These are phyloP conservation scores for Penicillium turbatum DNA, from an alignment of 495 filamentous ascomycete genomes.

Conservation along the genomic window DNA sequence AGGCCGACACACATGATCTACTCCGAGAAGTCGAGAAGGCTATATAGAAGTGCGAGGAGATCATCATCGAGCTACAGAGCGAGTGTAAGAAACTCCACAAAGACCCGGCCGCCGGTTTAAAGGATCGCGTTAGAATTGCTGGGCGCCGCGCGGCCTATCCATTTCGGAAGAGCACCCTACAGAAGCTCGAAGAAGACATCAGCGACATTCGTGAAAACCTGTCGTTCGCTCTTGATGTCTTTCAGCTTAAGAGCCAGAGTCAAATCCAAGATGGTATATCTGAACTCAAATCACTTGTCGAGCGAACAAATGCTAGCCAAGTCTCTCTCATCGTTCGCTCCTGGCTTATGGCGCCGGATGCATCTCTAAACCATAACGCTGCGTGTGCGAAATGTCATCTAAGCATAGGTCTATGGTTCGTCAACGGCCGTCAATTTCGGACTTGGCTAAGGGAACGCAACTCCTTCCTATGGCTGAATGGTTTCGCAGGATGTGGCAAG, in stretches of 20 bases:
- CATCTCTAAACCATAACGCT: slow-evolving; percentile 27
- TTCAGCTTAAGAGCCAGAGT: slow-evolving; percentile 22
- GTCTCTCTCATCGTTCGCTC: slow-evolving; percentile 22
- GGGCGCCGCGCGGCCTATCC: slow-evolving; percentile 26
- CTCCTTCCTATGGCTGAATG: slow-evolving; percentile 39
- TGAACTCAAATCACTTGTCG: slow-evolving; percentile 12
- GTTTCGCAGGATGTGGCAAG: slow-evolving; percentile 41
- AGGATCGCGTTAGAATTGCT: slow-evolving; percentile 7
- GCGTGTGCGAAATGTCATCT: slow-evolving; percentile 22
- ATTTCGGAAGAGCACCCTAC: slow-evolving; percentile 29
- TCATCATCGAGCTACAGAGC: slow-evolving; percentile 27
- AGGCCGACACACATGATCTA: slow-evolving; percentile 18
- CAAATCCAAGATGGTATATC: slow-evolving; percentile 16
- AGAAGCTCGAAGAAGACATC: slow-evolving; percentile 32
- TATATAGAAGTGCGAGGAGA: slow-evolving; percentile 19
- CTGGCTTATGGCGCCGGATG: slow-evolving; percentile 33
- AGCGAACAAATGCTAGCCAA: slow-evolving; percentile 16
- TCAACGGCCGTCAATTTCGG: slow-evolving; percentile 22
- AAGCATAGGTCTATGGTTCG: slow-evolving; percentile 30
- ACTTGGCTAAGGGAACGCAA: slow-evolving; percentile 31
- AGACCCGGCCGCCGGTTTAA: slow-evolving; percentile 7
- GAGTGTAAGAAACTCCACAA: slow-evolving; percentile 24
- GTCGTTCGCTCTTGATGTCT: slow-evolving; percentile 23
- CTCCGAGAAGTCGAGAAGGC: slow-evolving; percentile 20
- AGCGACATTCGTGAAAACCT: slow-evolving; percentile 26